Evolutionary conservation across 2,329 filamentous ascomycete genomes (phyloP).

Genomic region (Neofusicoccum sp.): DNA sequence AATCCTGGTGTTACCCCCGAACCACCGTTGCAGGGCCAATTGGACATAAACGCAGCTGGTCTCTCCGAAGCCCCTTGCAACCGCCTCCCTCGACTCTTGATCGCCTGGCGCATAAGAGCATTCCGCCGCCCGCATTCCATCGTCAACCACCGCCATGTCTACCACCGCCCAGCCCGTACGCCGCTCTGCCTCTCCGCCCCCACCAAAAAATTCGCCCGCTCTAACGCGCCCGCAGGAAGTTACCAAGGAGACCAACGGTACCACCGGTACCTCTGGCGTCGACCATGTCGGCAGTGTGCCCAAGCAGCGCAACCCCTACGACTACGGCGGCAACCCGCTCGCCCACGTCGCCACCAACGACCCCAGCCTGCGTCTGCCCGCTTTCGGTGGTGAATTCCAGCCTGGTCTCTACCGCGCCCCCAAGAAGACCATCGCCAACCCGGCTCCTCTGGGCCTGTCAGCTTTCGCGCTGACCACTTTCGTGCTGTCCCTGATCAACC

Average conservation of each 20-base stretch:
- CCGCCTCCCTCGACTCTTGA: slow-evolving; percentile 1
- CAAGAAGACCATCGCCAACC: slow-evolving; percentile 50
- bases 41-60: slow-evolving; percentile 7
- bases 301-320: slow-evolving; percentile 46
- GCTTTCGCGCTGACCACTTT: slow-evolving; percentile 63
- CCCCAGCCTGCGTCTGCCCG: slow-evolving; percentile 43
- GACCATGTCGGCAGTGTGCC: slow-evolving; percentile 36
- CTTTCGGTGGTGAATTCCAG: slow-evolving; percentile 54
- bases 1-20: slow-evolving; percentile 13
- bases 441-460: slow-evolving; percentile 55
- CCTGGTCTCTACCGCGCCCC: slow-evolving; percentile 50
- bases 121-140: not conserved
- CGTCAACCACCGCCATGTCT: not conserved
- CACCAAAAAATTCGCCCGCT: not conserved
- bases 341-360: slow-evolving; percentile 51
- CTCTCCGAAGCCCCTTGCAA: slow-evolving; percentile 3
- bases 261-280: slow-evolving; percentile 33
- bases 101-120: slow-evolving; percentile 3
- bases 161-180: slow-evolving; percentile 40
- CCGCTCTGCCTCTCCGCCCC: not conserved
- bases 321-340: slow-evolving; percentile 53
- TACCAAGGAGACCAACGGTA: slow-evolving; percentile 23
- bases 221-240: slow-evolving; percentile 6
- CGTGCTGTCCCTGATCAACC: slow-evolving; percentile 47
- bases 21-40: slow-evolving; percentile 4